Evolutionary conservation across 192 early-diverging fungal species (phyloP).

Genomic region (Gigaspora rosea): DNA sequence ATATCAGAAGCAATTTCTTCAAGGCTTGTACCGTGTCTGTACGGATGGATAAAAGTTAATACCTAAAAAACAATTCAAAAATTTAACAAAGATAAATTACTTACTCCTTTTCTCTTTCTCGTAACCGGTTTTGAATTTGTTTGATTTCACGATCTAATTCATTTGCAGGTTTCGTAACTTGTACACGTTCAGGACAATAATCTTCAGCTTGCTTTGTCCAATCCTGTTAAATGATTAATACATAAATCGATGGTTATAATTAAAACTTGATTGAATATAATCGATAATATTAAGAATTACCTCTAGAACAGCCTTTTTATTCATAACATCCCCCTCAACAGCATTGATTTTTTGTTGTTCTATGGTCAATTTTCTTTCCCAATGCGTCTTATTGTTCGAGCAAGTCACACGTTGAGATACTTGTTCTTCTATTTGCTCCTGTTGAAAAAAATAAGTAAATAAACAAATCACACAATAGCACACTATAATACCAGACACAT

Average conservation of each 20-base stretch:
- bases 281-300: conserved; percentile 9
- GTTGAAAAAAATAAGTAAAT: conserved; percentile 8
- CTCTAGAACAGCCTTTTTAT: conserved; percentile 38
- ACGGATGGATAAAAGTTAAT: conserved; percentile 17
- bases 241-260: neutral
- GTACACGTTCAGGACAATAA: conserved; percentile 65
- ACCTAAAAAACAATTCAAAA: neutral
- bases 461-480: conserved; percentile 29
- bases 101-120: conserved; percentile 55
- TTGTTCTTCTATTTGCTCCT: conserved; percentile 31
- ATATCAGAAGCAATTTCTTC: conserved; percentile 65
- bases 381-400: conserved; percentile 54
- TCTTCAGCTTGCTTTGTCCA: conserved; percentile 53
- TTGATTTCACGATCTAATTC: conserved; percentile 67
- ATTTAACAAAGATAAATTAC: neutral
- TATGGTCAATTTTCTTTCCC: conserved; percentile 49
- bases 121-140: conserved; percentile 49
- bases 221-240: conserved; percentile 32
- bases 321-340: conserved; percentile 35
- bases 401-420: conserved; percentile 32
- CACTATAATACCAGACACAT: neutral
- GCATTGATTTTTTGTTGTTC: conserved; percentile 38
- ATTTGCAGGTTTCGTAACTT: conserved; percentile 41
- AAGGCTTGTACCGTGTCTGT: conserved; percentile 55
- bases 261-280: neutral